These are phyloP conservation scores for Aspergillus panamensis DNA, from an alignment of 495 filamentous ascomycete genomes.

Conservation along the genomic window DNA sequence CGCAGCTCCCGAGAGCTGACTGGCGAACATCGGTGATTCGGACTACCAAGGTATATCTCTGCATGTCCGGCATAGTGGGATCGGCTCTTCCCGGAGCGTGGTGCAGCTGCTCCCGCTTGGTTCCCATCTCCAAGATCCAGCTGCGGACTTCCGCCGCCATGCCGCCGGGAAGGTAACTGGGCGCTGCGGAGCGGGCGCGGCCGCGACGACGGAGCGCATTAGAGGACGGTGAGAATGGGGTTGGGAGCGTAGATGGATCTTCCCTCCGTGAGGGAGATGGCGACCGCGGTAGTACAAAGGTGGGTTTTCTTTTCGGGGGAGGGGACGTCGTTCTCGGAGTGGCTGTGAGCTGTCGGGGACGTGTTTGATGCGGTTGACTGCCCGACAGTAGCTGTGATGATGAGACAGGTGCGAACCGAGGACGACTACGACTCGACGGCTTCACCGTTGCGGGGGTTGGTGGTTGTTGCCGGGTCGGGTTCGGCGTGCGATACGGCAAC, in stretches of 20 bases:
- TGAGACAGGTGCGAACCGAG: constrained; percentile 29
- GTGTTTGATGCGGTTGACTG: constrained; percentile 19
- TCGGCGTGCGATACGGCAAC: constrained; percentile 3
- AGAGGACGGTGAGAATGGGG: constrained; percentile 43
- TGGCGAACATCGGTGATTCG: constrained; percentile 23
- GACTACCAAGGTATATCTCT: constrained; percentile 25
- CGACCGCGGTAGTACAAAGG: constrained; percentile 40
- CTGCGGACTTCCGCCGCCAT: constrained; percentile 44
- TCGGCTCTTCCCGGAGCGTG: not conserved
- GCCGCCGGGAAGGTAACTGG: constrained; percentile 36
- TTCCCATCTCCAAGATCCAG: constrained; percentile 44
- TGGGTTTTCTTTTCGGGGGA: constrained; percentile 29
- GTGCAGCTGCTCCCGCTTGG: constrained; percentile 30
- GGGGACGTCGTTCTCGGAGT: constrained; percentile 8
- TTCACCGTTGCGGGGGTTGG: constrained; percentile 23
- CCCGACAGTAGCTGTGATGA: constrained; percentile 21
- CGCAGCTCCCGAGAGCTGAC: constrained; percentile 26
- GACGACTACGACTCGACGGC: constrained; percentile 27
- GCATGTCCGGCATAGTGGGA: not conserved
- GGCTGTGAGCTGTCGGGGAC: not conserved
- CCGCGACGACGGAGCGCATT: constrained; percentile 34
- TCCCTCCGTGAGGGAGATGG: constrained; percentile 33
- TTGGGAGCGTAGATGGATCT: constrained; percentile 24
- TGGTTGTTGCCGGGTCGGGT: constrained; percentile 3
- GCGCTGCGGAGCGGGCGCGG: constrained; percentile 20